A percentile compares a stretch with the other conserved stretches of the same genome.
phyloP scores from a whole-genome alignment of 2,329 filamentous ascomycete species.

The Cytospora piceae region DNA sequence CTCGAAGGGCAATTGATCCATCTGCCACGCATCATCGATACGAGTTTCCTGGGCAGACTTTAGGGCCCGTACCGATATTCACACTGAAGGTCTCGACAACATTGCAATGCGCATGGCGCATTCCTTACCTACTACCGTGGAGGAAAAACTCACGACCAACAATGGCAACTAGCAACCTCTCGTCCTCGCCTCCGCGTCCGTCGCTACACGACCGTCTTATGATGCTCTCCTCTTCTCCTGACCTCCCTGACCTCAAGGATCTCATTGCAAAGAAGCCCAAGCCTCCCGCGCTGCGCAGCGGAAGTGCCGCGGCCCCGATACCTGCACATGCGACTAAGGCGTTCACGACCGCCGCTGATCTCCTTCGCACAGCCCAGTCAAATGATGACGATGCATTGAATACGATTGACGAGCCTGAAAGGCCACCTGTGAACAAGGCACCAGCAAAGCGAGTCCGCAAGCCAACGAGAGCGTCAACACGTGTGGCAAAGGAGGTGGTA shows the following conservation, averaged over 20 bases:
- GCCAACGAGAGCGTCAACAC: constrained; percentile 17
- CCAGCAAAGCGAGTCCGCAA: constrained; percentile 13
- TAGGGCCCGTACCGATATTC: constrained; percentile 1
- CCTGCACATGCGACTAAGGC: constrained; percentile 41
- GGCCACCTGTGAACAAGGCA: background rate
- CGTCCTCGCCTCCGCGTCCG: constrained; percentile 38
- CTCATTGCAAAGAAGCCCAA: constrained; percentile 46
- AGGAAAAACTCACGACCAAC: constrained; percentile 37
- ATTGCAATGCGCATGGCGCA: constrained; percentile 54
- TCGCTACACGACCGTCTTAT: constrained; percentile 35
- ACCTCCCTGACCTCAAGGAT: constrained; percentile 56
- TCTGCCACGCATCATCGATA: background rate
- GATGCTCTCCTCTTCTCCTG: constrained; percentile 56
- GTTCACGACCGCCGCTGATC: constrained; percentile 48
- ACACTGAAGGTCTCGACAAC: constrained; percentile 31
- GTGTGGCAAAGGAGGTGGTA: constrained; percentile 27
- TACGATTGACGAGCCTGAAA: constrained; percentile 21
- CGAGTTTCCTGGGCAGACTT: background rate
- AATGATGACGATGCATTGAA: constrained; percentile 15
- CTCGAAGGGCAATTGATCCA: background rate
- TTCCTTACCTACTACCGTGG: constrained; percentile 40
- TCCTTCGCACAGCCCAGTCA: constrained; percentile 41
- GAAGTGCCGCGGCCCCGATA: constrained; percentile 44
- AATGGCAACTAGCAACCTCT: constrained; percentile 38
- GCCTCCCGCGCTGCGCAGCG: constrained; percentile 41